phyloP scores from a whole-genome alignment of 768 basidiomycete species.

The Filobasidium wieringae region DNA sequence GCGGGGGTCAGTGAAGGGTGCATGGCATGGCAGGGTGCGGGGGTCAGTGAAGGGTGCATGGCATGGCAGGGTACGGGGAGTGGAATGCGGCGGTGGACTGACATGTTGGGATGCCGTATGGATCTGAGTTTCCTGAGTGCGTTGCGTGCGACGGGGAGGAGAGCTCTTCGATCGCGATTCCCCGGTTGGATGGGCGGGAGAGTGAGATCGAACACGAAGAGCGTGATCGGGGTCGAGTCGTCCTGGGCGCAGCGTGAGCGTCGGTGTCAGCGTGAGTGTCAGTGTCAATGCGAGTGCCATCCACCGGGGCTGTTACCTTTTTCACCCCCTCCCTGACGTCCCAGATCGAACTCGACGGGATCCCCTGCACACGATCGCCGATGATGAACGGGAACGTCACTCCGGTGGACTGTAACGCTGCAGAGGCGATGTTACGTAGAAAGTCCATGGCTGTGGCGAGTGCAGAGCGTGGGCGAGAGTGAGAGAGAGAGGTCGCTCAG shows the following conservation, averaged over 20 bases:
- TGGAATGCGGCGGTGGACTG: constrained; percentile 1
- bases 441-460: constrained; percentile 61
- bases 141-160: constrained; percentile 71
- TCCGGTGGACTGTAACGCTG: constrained; percentile 85
- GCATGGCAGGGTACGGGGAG: neutral
- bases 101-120: constrained; percentile 85
- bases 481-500: too few relatives aligned
- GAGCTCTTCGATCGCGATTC: constrained; percentile 47
- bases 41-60: too few relatives aligned
- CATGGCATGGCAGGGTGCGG: too few relatives aligned
- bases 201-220: constrained; percentile 73
- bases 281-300: constrained; percentile 17
- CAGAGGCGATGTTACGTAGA: constrained; percentile 42
- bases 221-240: constrained; percentile 68
- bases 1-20: too few relatives aligned
- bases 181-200: constrained; percentile 30
- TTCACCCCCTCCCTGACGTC: constrained; percentile 76
- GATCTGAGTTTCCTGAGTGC: constrained; percentile 78
- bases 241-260: constrained; percentile 50
- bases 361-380: constrained; percentile 56
- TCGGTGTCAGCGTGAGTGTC: neutral
- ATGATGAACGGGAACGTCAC: constrained; percentile 78
- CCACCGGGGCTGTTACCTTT: too few relatives aligned
- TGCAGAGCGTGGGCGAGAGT: neutral
- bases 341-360: constrained; percentile 65